These are phyloP conservation scores for Cenchrus americanus DNA, from an alignment of 176 grass and related monocot species.

Conservation along the genomic window DNA sequence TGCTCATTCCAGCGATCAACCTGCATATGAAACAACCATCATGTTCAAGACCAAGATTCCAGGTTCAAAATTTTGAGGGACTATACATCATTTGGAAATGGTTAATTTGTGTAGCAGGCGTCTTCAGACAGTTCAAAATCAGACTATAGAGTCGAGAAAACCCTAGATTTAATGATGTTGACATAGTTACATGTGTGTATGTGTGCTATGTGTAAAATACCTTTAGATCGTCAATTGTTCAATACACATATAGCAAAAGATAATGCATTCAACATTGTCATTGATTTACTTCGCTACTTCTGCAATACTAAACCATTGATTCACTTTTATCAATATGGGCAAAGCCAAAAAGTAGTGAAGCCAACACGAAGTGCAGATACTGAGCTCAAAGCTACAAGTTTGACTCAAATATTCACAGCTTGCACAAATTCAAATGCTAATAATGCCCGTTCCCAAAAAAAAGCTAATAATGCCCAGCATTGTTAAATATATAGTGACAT, in stretches of 20 bases:
- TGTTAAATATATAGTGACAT: neutral
- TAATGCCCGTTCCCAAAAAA: neutral
- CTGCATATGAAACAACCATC: conserved; percentile 41
- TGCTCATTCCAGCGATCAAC: conserved; percentile 97
- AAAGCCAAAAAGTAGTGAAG: neutral
- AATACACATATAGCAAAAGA: conserved; percentile 8
- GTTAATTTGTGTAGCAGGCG: neutral
- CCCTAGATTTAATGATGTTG: neutral
- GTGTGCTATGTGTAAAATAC: neutral
- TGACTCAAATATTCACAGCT: neutral
- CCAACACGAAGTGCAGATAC: neutral
- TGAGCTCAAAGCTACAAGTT: neutral
- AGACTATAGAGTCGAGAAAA: neutral
- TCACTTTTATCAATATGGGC: neutral
- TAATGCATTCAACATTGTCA: neutral
- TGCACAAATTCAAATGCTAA: neutral
- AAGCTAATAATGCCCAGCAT: neutral
- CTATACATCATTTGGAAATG: neutral
- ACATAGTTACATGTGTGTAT: neutral
- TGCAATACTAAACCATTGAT: neutral
- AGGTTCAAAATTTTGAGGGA: neutral
- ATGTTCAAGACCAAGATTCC: neutral
- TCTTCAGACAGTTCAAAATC: neutral
- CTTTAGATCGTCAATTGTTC: neutral
- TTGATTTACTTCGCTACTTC: neutral